phyloP scores from a whole-genome alignment of 768 basidiomycete species.

The Auricularia sp. region DNA sequence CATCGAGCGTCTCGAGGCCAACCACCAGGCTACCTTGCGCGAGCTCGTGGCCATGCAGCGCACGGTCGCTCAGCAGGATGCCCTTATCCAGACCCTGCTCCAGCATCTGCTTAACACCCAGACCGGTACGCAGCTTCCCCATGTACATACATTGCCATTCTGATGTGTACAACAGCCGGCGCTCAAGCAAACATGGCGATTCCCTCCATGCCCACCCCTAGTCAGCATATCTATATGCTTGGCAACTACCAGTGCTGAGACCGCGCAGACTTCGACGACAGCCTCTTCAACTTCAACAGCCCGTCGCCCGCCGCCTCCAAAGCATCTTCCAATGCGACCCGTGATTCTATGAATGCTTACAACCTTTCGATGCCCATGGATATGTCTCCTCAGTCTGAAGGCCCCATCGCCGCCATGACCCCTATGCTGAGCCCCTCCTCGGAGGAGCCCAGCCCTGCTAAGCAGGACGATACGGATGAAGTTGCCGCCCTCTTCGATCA shows the following conservation, averaged over 20 bases:
- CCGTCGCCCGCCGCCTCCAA: not conserved
- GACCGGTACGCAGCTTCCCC: not conserved
- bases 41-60: slow-evolving; percentile 67
- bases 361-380: not conserved
- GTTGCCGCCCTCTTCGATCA: not conserved
- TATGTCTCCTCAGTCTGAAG: not conserved
- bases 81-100: slow-evolving; percentile 69
- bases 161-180: not conserved
- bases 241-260: not conserved
- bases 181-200: not conserved
- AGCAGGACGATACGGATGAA: not conserved
- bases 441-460: not conserved
- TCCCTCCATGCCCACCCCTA: not conserved
- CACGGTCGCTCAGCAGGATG: slow-evolving; percentile 76
- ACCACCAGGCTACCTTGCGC: slow-evolving; percentile 56
- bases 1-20: slow-evolving; percentile 33
- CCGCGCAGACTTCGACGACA: not conserved
- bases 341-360: not conserved
- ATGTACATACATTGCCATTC: not conserved
- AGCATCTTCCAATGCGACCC: not conserved
- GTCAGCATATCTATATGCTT: not conserved
- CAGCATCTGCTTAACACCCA: slow-evolving; percentile 50
- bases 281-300: not conserved
- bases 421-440: not conserved
- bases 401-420: not conserved